A percentile compares a stretch with the other conserved stretches of the same genome.
Conservation (phyloP, 768 basidiomycete species). For the Serendipita sp. region DNA sequence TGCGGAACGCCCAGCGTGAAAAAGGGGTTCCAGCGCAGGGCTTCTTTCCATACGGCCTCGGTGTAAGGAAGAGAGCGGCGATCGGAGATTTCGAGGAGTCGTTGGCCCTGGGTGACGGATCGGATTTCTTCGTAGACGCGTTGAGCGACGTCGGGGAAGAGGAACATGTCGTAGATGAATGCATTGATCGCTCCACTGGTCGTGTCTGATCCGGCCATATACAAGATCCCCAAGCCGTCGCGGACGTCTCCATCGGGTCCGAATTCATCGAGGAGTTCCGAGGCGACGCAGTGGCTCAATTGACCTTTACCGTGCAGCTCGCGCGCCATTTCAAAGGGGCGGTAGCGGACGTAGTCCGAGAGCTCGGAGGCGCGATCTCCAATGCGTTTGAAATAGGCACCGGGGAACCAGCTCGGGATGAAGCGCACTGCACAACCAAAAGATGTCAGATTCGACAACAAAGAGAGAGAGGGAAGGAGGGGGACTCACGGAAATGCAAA, state of each 20-base stretch:
- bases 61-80: background rate
- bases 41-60: slow-evolving; percentile 2
- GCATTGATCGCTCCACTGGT: background rate
- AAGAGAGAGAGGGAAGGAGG: background rate
- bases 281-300: background rate
- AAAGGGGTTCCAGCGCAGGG: background rate
- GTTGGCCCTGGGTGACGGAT: background rate
- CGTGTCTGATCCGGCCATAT: background rate
- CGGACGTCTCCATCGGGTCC: background rate
- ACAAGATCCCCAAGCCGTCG: background rate
- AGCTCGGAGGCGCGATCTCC: background rate
- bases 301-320: background rate
- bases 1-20: background rate
- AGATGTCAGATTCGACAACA: background rate
- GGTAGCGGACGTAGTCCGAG: background rate
- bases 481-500: background rate
- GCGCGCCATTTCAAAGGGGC: background rate
- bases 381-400: background rate
- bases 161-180: background rate
- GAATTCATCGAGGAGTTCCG: background rate
- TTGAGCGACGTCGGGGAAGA: background rate
- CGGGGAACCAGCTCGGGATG: slow-evolving; percentile 3
- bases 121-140: background rate
- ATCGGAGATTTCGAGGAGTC: background rate
- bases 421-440: background rate